A percentile compares a stretch with the other conserved stretches of the same genome.
Evolutionary conservation across 768 basidiomycete genomes (phyloP).

Genomic region (Suillus lakei): DNA sequence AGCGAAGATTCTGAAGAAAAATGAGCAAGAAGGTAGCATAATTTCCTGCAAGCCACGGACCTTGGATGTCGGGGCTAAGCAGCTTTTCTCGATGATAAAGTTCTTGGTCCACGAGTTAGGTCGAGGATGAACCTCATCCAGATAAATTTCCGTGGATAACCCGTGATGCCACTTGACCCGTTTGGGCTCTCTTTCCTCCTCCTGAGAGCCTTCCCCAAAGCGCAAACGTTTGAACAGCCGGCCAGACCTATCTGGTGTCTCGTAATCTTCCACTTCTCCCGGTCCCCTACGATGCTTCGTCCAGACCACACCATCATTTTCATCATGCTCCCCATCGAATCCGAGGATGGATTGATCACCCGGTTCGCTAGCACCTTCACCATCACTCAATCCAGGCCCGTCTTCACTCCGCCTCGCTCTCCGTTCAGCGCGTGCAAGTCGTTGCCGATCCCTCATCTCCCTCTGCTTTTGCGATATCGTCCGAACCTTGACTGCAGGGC

Average conservation of each 20-base stretch:
- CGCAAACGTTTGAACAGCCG: conserved; percentile 46
- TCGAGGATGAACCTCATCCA: conserved; percentile 66
- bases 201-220: conserved; percentile 38
- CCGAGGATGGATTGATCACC: conserved; percentile 10
- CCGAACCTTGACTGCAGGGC: conserved; percentile 75
- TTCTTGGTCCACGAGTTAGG: conserved; percentile 49
- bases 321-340: conserved; percentile 24
- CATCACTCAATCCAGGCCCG: conserved; percentile 29
- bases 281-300: conserved; percentile 63
- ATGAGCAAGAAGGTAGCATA: conserved; percentile 9
- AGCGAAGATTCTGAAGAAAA: conserved; percentile 51
- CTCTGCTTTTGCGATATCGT: conserved; percentile 69
- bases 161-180: conserved; percentile 82
- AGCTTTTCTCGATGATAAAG: conserved; percentile 57
- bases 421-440: conserved; percentile 64
- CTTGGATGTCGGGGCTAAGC: conserved; percentile 70
- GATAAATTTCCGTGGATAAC: conserved; percentile 60
- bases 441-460: conserved; percentile 59
- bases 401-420: conserved; percentile 55
- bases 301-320: conserved; percentile 28
- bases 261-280: conserved; percentile 84
- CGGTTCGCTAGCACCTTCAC: conserved; percentile 31
- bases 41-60: conserved; percentile 40
- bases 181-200: conserved; percentile 42
- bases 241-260: conserved; percentile 58